phyloP scores from a whole-genome alignment of 805 yeast genomes.

The Vanderwaltozyma verrucispora region DNA sequence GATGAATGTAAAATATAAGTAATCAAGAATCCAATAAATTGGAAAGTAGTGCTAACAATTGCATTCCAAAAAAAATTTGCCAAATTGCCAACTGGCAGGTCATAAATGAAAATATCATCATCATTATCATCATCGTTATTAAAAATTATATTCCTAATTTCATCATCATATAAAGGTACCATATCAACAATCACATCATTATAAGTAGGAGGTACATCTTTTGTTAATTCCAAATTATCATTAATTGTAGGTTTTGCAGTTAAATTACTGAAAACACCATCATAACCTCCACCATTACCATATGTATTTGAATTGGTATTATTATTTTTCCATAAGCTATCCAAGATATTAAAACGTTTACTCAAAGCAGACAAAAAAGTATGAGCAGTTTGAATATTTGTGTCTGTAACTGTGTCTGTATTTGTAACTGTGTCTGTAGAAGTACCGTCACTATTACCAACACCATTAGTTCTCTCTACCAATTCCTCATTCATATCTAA shows the following conservation, averaged over 20 bases:
- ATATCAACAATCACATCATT: slow-evolving; percentile 93
- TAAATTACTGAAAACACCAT: slow-evolving; percentile 89
- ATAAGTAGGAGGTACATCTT: slow-evolving; percentile 71
- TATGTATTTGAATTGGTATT: slow-evolving; percentile 4
- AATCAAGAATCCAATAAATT: slow-evolving; percentile 82
- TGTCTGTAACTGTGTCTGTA: no score
- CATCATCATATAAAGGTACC: slow-evolving; percentile 94
- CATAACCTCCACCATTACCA: slow-evolving; percentile 32
- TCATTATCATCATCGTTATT: slow-evolving; percentile 4
- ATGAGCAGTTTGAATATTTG: no score
- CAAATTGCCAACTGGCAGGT: slow-evolving; percentile 89
- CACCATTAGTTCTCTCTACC: no score
- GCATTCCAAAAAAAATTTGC: slow-evolving; percentile 85
- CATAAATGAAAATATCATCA: slow-evolving; percentile 90
- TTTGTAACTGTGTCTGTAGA: no score
- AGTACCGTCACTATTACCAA: no score
- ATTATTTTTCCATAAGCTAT: slow-evolving; percentile 26
- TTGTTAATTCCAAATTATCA: slow-evolving; percentile 22
- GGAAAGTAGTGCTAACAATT: slow-evolving; percentile 83
- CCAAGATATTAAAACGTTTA: slow-evolving; percentile 32
- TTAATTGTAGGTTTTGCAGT: slow-evolving; percentile 72
- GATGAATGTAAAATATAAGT: slow-evolving; percentile 90
- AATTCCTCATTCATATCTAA: no score
- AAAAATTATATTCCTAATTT: slow-evolving; percentile 52
- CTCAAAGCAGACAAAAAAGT: no score